Percentiles rank a stretch among this genome's conserved stretches.
Evolutionary conservation across 345 rosid species (phyloP).

Genomic region (Brassica juncea): DNA sequence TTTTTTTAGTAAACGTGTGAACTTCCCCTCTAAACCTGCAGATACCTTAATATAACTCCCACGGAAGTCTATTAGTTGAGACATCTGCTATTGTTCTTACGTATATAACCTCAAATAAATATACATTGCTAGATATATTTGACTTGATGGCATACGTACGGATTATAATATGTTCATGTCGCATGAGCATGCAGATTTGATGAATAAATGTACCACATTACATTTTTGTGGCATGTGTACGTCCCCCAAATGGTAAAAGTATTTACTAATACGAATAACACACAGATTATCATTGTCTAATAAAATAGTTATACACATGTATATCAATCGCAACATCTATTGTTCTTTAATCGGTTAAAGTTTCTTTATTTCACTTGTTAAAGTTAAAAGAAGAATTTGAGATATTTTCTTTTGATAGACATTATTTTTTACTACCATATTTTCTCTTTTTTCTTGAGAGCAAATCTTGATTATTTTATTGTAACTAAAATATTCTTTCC

Average conservation of each 20-base stretch:
- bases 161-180: neutral
- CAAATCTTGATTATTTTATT: slow-evolving; percentile 23
- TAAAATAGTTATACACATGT: neutral
- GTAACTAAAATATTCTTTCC: neutral
- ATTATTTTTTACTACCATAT: slow-evolving; percentile 12
- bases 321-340: neutral
- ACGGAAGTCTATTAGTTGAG: too few relatives aligned
- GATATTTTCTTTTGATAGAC: neutral
- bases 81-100: too few relatives aligned
- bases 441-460: slow-evolving; percentile 17
- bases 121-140: too few relatives aligned
- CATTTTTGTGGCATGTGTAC: neutral
- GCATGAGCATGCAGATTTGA: neutral
- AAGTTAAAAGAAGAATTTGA: neutral
- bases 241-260: neutral
- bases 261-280: neutral
- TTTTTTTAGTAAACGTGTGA: too few relatives aligned
- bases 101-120: too few relatives aligned
- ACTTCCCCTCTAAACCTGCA: too few relatives aligned
- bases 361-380: neutral
- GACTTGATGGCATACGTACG: too few relatives aligned
- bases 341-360: slow-evolving; percentile 1
- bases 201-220: neutral
- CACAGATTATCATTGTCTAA: neutral
- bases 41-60: too few relatives aligned